These are phyloP conservation scores for Solanum pinnatisectum DNA, from an alignment of 257 asterid species.

Conservation along the genomic window DNA sequence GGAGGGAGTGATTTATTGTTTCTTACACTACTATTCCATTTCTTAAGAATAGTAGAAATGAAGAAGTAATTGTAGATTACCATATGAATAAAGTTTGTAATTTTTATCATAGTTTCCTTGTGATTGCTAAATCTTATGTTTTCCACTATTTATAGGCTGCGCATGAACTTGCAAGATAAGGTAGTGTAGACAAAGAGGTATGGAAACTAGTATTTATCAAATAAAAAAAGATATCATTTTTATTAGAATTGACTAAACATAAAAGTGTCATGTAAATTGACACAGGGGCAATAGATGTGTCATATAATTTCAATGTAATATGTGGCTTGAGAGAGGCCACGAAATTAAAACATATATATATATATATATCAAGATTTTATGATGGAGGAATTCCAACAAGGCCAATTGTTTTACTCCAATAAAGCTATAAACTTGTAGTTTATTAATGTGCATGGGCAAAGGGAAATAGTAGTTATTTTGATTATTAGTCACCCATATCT, in stretches of 20 bases:
- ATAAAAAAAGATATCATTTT: not conserved
- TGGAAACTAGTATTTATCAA: not conserved
- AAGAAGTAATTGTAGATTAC: not conserved
- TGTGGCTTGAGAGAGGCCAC: not conserved
- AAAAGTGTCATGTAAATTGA: too few species aligned
- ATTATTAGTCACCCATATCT: not conserved
- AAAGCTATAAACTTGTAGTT: not conserved
- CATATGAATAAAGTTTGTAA: not conserved
- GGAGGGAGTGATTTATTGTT: constrained; percentile 5
- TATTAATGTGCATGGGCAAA: too few species aligned
- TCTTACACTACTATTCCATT: not conserved
- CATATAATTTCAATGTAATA: not conserved
- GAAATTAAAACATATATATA: too few species aligned
- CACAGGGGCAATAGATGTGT: too few species aligned
- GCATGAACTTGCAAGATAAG: too few species aligned
- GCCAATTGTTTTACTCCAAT: not conserved
- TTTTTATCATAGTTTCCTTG: not conserved
- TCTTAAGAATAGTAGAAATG: not conserved
- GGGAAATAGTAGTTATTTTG: too few species aligned
- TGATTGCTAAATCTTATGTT: not conserved
- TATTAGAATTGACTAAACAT: not conserved
- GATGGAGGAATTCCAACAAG: not conserved
- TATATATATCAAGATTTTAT: too few species aligned
- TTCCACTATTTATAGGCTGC: too few species aligned
- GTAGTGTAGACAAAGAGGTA: not conserved